Evolutionary conservation across 768 basidiomycete species (phyloP), one percentile per base, ranked within the genome.

Genomic region (Cystofilobasidium macerans): DNA sequence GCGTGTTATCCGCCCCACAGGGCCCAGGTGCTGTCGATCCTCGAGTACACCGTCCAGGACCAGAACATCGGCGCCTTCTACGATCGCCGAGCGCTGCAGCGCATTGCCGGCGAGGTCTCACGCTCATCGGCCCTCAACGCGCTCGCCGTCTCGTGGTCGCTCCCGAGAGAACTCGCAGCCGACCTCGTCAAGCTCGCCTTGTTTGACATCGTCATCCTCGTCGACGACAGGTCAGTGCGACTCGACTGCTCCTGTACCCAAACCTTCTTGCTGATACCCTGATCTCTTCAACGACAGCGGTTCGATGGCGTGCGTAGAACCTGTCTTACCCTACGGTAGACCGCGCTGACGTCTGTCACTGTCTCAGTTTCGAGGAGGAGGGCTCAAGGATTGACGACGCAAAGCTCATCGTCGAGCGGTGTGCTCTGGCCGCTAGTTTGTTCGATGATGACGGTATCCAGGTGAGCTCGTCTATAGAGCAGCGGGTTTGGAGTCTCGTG

Each of bases 351-450:
- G 42, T 3, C 42, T 14, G 42, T 18, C 42, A 14, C 42, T 20
- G 3, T 14, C 42, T 8, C 45, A 47, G 45, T 3, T 76, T 76
- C 58, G 78, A 76, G 67, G 75, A 78, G 70, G 67, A 71, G 20
- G 78, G 78, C 26, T 73, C 75, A 47, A 70, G 78, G 30, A 78
- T 79, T 63, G 77, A 78, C 61, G 78, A 79, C 64, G 67, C 78
- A 36, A 77, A 77, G 71, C 66, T 78, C 33, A 73, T 77, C 65
- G 57, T 76, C 30, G 75, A 73, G 35, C 69, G 76, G 59, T 76
- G 77, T 28, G 77, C 77, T 20, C 77, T 71, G 57, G 77, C 75
- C 13, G 71, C 74, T 33, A 73, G 73, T 6, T 69, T 78, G 40
- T 76, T 78, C 70, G 76, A 77, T 70, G 71, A 74, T 22, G 78